Percentiles rank a stretch among this genome's conserved stretches.
Evolutionary conservation across 2,329 filamentous ascomycete species (phyloP).

Genomic region (Fusarium torulosum): DNA sequence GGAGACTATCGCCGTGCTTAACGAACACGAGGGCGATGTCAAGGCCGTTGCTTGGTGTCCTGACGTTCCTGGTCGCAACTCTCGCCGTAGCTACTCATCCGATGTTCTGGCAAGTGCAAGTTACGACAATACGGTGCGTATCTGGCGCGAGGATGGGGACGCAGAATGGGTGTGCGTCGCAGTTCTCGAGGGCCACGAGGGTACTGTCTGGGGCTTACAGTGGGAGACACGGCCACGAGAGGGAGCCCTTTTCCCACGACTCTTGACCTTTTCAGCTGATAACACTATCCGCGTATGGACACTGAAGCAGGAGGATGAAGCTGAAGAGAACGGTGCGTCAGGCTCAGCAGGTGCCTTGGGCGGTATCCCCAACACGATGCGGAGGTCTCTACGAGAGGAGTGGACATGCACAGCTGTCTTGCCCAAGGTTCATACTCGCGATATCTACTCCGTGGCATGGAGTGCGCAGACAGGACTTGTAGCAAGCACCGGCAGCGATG

Average conservation of each 20-base stretch:
- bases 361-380: conserved; percentile 90
- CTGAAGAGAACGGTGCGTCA: conserved; percentile 44
- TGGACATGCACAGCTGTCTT: conserved; percentile 85
- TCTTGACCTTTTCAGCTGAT: conserved; percentile 90
- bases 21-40: conserved; percentile 95
- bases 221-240: conserved; percentile 67
- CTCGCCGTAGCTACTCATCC: conserved; percentile 63
- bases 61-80: conserved; percentile 65
- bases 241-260: conserved; percentile 65
- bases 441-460: conserved; percentile 89
- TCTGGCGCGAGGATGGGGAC: conserved; percentile 92
- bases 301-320: conserved; percentile 65
- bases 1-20: conserved; percentile 94
- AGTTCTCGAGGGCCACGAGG: conserved; percentile 81
- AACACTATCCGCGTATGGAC: conserved; percentile 83
- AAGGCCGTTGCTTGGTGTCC: conserved; percentile 96
- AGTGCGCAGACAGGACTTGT: conserved; percentile 81
- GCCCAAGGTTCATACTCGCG: conserved; percentile 80
- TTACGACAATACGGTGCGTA: conserved; percentile 90
- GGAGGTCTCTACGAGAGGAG: conserved; percentile 79
- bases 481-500: conserved; percentile 91
- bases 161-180: conserved; percentile 92
- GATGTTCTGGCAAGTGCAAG: conserved; percentile 90
- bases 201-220: conserved; percentile 91
- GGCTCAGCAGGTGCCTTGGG: conserved; percentile 60